A percentile compares a stretch with the other conserved stretches of the same genome.
Conservation (phyloP, 805 yeast genomes). For the Wickerhamiella bombiphila region DNA sequence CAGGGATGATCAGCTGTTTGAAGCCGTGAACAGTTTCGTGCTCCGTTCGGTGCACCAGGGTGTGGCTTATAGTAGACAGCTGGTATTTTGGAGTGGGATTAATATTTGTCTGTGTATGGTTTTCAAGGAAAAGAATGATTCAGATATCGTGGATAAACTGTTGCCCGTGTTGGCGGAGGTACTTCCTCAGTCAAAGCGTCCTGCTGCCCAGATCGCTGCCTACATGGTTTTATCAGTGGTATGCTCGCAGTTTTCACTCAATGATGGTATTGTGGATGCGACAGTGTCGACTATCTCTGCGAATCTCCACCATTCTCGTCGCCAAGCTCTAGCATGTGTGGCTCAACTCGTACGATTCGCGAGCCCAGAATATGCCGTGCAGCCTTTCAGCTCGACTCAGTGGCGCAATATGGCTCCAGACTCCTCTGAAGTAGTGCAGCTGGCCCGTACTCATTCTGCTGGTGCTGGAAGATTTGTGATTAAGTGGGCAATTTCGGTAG, state of each 20-base stretch:
- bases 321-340: slow-evolving; percentile 23
- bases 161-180: slow-evolving; percentile 24
- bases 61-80: slow-evolving; percentile 49
- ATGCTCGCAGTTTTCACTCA: slow-evolving; percentile 54
- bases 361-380: slow-evolving; percentile 7
- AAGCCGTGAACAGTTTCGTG: slow-evolving; percentile 46
- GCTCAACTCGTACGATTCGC: slow-evolving; percentile 22
- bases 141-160: slow-evolving; percentile 23
- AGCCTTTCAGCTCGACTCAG: slow-evolving; percentile 13
- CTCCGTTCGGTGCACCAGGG: slow-evolving; percentile 36
- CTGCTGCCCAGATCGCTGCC: slow-evolving; percentile 66
- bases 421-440: slow-evolving; percentile 16
- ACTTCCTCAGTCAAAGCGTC: slow-evolving; percentile 17
- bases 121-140: slow-evolving; percentile 29
- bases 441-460: slow-evolving; percentile 15
- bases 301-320: slow-evolving; percentile 23
- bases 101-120: slow-evolving; percentile 57
- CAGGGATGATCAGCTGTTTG: slow-evolving; percentile 51
- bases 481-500: slow-evolving; percentile 28
- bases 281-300: slow-evolving; percentile 43
- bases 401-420: slow-evolving; percentile 4
- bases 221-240: slow-evolving; percentile 71
- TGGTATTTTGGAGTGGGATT: slow-evolving; percentile 66
- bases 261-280: slow-evolving; percentile 39
- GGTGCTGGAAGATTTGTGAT: slow-evolving; percentile 31